phyloP scores from a whole-genome alignment of 805 yeast species.

The Monosporozyma solicola region DNA sequence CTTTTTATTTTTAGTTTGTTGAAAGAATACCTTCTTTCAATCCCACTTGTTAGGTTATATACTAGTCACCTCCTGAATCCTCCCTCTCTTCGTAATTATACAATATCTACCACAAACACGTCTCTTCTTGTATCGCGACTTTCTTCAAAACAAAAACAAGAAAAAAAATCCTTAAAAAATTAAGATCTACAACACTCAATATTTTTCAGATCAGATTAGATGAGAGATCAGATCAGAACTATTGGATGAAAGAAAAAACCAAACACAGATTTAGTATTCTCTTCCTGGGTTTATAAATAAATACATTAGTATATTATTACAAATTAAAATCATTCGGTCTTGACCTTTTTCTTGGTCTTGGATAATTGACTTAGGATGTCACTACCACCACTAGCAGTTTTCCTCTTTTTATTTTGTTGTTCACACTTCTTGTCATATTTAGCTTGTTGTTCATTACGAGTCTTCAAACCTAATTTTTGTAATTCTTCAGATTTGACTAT shows the following conservation, averaged over 20 bases:
- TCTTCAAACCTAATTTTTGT: slow-evolving; percentile 52
- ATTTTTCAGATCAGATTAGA: neutral
- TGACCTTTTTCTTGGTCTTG: slow-evolving; percentile 4
- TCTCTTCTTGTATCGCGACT: neutral
- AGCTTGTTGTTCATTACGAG: slow-evolving; percentile 58
- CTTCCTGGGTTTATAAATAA: neutral
- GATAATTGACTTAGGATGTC: slow-evolving; percentile 17
- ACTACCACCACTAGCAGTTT: slow-evolving; percentile 5
- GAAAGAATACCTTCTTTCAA: neutral
- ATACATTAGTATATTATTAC: neutral
- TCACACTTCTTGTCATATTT: slow-evolving; percentile 50
- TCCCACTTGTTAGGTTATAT: neutral
- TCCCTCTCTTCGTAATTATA: neutral
- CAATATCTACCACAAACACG: neutral
- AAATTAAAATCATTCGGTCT: neutral
- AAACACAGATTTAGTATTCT: no score
- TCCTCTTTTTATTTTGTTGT: slow-evolving; percentile 11
- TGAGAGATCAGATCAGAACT: neutral
- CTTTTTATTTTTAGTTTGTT: no score
- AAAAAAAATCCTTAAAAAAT: neutral
- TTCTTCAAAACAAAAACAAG: neutral
- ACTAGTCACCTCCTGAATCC: neutral
- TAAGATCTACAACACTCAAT: neutral
- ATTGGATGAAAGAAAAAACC: neutral
- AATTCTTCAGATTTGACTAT: slow-evolving; percentile 40